A percentile compares a stretch with the other conserved stretches of the same genome.
phyloP scores from a whole-genome alignment of 176 grass and related monocot species.

The Pharus latifolius region DNA sequence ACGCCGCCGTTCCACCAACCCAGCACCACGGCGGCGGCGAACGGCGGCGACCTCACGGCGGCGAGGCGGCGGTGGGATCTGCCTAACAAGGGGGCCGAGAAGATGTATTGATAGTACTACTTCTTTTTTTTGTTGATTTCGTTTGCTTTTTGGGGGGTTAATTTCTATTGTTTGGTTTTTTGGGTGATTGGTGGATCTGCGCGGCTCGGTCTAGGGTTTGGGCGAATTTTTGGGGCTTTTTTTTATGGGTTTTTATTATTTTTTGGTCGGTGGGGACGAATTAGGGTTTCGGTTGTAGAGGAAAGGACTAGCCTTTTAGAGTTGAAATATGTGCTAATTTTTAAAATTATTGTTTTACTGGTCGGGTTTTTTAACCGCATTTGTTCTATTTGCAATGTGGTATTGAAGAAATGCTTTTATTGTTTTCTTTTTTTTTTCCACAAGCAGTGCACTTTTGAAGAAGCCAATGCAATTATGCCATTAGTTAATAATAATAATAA shows the following conservation, averaged over 20 bases:
- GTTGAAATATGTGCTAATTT: not conserved
- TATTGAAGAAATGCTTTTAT: not conserved
- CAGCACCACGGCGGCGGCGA: slow-evolving; percentile 22
- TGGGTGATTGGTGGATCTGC: slow-evolving; percentile 6
- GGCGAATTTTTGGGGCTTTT: not conserved
- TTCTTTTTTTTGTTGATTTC: not conserved
- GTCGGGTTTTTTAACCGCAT: not conserved
- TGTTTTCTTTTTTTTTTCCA: too few species aligned
- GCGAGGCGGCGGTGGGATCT: slow-evolving; percentile 42
- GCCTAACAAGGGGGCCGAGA: slow-evolving; percentile 12
- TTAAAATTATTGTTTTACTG: not conserved
- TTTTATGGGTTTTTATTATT: not conserved
- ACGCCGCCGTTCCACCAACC: not conserved
- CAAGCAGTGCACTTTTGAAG: not conserved
- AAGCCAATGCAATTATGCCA: too few species aligned
- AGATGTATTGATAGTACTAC: slow-evolving; percentile 17
- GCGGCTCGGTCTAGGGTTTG: not conserved
- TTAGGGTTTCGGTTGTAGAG: slow-evolving; percentile 28
- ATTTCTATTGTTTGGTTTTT: not conserved
- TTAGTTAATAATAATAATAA: too few species aligned
- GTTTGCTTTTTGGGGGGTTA: not conserved
- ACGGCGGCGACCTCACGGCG: slow-evolving; percentile 24
- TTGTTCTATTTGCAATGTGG: not conserved
- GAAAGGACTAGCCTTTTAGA: not conserved
- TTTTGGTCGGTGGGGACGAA: not conserved